Conservation (phyloP, 805 yeast genomes). For the Dipodascus albidus region DNA sequence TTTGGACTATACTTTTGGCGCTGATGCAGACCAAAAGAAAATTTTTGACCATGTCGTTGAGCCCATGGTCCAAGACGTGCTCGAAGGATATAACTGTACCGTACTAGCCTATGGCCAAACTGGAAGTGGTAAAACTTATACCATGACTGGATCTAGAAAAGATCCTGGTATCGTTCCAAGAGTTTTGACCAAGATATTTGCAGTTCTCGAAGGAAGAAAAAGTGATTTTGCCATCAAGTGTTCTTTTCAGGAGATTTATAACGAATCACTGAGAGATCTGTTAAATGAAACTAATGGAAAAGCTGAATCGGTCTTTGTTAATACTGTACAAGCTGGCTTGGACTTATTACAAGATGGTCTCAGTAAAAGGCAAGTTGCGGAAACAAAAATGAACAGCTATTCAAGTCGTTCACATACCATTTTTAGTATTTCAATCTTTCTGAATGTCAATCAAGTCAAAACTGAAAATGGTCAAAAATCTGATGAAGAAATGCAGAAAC, state of each 20-base stretch:
- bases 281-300: conserved; percentile 37
- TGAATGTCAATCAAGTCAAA: conserved; percentile 37
- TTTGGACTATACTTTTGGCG: conserved; percentile 75
- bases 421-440: conserved; percentile 53
- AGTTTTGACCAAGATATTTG: conserved; percentile 44
- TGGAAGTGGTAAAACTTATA: conserved; percentile 74
- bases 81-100: conserved; percentile 71
- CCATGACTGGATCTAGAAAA: conserved; percentile 50
- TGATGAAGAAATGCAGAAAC: conserved; percentile 37
- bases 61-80: conserved; percentile 52
- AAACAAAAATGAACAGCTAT: conserved; percentile 64
- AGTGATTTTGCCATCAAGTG: conserved; percentile 59
- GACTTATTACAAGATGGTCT: conserved; percentile 45
- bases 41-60: conserved; percentile 59
- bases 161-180: conserved; percentile 59
- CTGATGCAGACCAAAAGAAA: conserved; percentile 61
- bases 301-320: conserved; percentile 39
- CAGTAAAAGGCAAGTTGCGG: conserved; percentile 55
- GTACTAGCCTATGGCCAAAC: conserved; percentile 87
- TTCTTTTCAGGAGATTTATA: conserved; percentile 76
- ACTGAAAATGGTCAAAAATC: background rate
- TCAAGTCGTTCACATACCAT: conserved; percentile 77
- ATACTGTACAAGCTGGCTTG: conserved; percentile 40
- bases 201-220: conserved; percentile 27
- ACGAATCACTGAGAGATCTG: conserved; percentile 74